Base-by-base conservation (phyloP, 768 basidiomycete species). In the Leccinum arenicola region DNA sequence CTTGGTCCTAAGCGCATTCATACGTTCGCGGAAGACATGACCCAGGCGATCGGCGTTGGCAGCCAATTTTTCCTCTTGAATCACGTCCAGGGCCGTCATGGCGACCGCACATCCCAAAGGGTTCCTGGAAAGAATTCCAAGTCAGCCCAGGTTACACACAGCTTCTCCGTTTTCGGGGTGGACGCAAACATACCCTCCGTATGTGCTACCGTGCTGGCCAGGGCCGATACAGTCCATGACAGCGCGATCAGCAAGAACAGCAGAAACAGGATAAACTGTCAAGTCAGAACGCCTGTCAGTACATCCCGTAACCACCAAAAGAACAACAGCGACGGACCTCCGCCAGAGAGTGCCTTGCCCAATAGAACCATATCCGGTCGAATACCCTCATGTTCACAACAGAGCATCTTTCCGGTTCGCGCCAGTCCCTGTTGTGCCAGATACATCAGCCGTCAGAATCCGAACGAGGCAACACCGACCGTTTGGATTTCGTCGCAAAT, bases 401-500 rank as follows among this genome's bases (percentile, higher is more conserved):
- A 91, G 50, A 98, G 85, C 87, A 98, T 85, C 80, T 91, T 95
- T 40, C 96, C 96, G 0, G 96, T 98, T 47, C 96, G 82, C 63
- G 91, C 90, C 29, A 99, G 79, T 45, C 96, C 96, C 86, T 93
- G 67, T 43, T 5, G 25, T 43, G 11, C 38, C 38, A n/a, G 52
- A 38, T 17, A 56, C 36, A 50, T 60, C 56, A 33, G 38, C 57
- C 19, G 50, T 55, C 55, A 49, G 57, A 12, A 53, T 45, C 36
- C 14, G 17, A 54, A 23, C 0, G 11, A 55, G 10, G 8, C 14
- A 43, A 48, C 19, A 67, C 78, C 56, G 57, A 92, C 92, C 45
- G 97, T 98, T 75, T 99, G 97, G 62, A 99, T 95, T 74, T 99
- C 97, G 65, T 99, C 97, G 65, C 93, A 95, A 69, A 99, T 98